These are phyloP conservation scores for Saccharomycopsis fibuligera DNA, from an alignment of 805 yeast species.

Conservation along the genomic window DNA sequence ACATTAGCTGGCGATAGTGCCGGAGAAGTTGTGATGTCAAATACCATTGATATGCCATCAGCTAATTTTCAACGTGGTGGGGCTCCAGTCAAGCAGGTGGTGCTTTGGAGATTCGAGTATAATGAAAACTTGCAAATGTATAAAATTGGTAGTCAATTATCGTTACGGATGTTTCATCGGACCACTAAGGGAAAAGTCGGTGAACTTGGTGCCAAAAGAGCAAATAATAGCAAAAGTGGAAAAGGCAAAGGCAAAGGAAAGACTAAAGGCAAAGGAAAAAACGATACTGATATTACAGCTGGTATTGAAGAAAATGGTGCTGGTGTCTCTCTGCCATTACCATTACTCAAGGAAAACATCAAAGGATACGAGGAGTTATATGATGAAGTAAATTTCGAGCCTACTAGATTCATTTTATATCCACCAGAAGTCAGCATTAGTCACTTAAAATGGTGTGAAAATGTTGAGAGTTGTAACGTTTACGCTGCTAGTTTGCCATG, in stretches of 20 bases:
- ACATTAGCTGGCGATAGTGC: constrained; percentile 4
- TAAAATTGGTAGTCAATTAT: not conserved
- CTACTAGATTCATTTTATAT: constrained; percentile 30
- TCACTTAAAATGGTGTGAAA: constrained; percentile 53
- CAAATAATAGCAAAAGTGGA: not conserved
- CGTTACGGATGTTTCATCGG: not conserved
- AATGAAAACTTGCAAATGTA: not conserved
- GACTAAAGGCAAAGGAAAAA: not conserved
- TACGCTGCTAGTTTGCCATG: constrained; percentile 46
- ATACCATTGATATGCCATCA: not conserved
- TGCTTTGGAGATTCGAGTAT: constrained; percentile 8
- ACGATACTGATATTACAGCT: not conserved
- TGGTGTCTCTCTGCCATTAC: not conserved
- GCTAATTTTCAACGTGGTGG: not conserved
- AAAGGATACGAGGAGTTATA: constrained; percentile 4
- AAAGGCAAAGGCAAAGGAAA: not conserved
- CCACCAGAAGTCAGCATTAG: constrained; percentile 48
- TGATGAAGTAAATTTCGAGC: not conserved
- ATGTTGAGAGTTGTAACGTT: constrained; percentile 36
- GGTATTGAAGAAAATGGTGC: not conserved
- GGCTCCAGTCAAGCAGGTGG: not conserved
- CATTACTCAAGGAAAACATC: not conserved
- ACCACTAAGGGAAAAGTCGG: not conserved
- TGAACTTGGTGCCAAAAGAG: not conserved
- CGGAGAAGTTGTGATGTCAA: constrained; percentile 10